Base-by-base conservation (phyloP, 306 rosid species). In the Oemleria cerasiformis region DNA sequence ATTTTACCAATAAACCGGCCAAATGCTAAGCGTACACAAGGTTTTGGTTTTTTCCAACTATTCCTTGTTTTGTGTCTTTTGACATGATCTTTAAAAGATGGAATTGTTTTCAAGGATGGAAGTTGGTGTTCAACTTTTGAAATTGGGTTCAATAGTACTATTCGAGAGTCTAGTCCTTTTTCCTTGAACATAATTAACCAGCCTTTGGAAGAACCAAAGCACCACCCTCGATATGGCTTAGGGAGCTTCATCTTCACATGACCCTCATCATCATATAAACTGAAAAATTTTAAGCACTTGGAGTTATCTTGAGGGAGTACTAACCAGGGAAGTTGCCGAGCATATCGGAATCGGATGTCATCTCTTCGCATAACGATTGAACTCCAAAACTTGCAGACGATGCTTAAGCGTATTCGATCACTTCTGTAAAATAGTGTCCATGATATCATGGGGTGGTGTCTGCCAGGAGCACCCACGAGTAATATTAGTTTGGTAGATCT, bases 311-410 rank as follows among this genome's bases (percentile, higher is more conserved):
- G 69, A 65, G 54, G 50, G 55, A 14, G 14, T 11, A 44, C 1
- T 42, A 65, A 44, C 69, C 69, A 65, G 8, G 69, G 69, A 12
- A 65, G 38, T 21, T 23, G 69, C 5, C 54, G 39, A 65, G 41
- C 54, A 23, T 6, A 15, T 0, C 9, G 21, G 21, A 63, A 15
- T 0, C 9, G 44, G 21, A 63, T 39, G 48, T 40, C 3, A 30
- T 30, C 70, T 8, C 54, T 14, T 21, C 54, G 40, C 47, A 50
- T 65, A 21, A 8, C 55, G 5, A 65, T 45, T 3, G 14, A 44
- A 7, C 42, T 63, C 65, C 47, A 61, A 61, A 9, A 16, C 65
- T 38, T 63, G 68, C 16, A 63, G 38, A 63, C 17, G 17, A 63
- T 40, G 10, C n/a, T 63, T 41, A 41, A 9, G 30, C 36, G 68